Conservation (phyloP, 345 rosid species). For the Pelargonium nanum region DNA sequence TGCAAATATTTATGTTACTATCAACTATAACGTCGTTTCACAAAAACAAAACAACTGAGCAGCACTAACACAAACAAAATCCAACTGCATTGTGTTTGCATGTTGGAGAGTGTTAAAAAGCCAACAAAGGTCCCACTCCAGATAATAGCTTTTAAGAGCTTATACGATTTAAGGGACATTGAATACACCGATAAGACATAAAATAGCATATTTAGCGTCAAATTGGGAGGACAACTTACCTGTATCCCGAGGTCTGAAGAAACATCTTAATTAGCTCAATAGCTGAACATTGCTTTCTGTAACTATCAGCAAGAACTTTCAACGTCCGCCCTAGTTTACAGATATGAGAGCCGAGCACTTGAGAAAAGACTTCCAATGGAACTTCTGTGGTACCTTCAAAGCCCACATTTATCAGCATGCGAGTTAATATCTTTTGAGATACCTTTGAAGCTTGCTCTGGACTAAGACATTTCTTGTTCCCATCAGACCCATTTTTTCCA, state of each 20-base stretch:
- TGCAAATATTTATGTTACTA: too few species aligned
- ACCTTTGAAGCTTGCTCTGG: slow-evolving; percentile 63
- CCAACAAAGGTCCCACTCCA: neutral
- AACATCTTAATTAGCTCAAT: slow-evolving; percentile 79
- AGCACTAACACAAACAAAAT: too few species aligned
- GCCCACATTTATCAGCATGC: slow-evolving; percentile 44
- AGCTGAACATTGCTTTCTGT: slow-evolving; percentile 77
- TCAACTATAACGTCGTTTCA: too few species aligned
- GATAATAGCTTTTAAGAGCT: neutral
- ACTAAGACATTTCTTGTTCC: slow-evolving; percentile 37
- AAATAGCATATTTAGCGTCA: neutral
- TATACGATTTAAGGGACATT: neutral
- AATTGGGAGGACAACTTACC: slow-evolving; percentile 27
- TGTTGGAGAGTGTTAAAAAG: neutral
- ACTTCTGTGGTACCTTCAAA: slow-evolving; percentile 75
- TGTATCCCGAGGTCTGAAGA: slow-evolving; percentile 53
- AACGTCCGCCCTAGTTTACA: slow-evolving; percentile 57
- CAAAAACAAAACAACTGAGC: too few species aligned
- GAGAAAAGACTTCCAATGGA: slow-evolving; percentile 75
- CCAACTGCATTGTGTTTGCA: neutral
- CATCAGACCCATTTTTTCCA: slow-evolving; percentile 41
- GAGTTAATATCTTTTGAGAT: slow-evolving; percentile 57
- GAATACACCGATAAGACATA: neutral
- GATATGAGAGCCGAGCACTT: slow-evolving; percentile 54
- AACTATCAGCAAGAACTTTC: slow-evolving; percentile 73